Evolutionary conservation across 1,284 basidiomycete genomes (phyloP), one percentile per base, ranked within the genome.

Genomic region (Papiliotrema laurentii): DNA sequence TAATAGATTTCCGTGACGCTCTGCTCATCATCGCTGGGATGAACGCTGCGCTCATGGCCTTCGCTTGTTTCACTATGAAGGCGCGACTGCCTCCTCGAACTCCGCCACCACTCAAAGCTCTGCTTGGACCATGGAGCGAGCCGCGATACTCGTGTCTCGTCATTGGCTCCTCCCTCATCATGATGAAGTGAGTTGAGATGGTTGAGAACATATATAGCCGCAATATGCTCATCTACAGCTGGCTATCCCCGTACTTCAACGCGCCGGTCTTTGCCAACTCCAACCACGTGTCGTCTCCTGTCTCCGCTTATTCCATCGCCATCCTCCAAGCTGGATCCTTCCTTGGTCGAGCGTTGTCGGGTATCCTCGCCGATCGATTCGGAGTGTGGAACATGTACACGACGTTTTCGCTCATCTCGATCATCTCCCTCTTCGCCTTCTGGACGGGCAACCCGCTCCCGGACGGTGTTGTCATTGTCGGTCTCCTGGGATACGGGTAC

Each of bases 11-110:
- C 52, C 60, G 68, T 11, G 53, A 72, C 48, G 56, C 68, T 6
- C 64, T 73, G 45, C 59, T 72, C 21, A 58, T 66, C 22, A 54
- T 71, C 16, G 70, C 64, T 18, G 69, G 61, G 10, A 60, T 71
- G 57, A 68, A 69, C 49, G 63, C 64, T 11, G 56, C 60, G 14
- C 54, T 72, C 31, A 64, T 70, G 63, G 35, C 63, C 16, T 69
- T 69, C 5, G 55, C 59, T 1, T 63, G 61, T 52, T 68, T 67
- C 49, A 67, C 56, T 45, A 58, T 73, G 49, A 65, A 65, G 43
- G 61, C 68, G 1, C 61, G 71, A 39, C 47, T 71, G 10, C 66
- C 71, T 14, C 68, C 66, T 0, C 51, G 63, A 31, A 46, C 48
- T 5, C 63, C 68, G 2, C 60, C 65, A 3, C 70, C 69, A 13